Evolutionary conservation across 73 alveolate species (phyloP).

Genomic region (Tetrahymena malaccensis): DNA sequence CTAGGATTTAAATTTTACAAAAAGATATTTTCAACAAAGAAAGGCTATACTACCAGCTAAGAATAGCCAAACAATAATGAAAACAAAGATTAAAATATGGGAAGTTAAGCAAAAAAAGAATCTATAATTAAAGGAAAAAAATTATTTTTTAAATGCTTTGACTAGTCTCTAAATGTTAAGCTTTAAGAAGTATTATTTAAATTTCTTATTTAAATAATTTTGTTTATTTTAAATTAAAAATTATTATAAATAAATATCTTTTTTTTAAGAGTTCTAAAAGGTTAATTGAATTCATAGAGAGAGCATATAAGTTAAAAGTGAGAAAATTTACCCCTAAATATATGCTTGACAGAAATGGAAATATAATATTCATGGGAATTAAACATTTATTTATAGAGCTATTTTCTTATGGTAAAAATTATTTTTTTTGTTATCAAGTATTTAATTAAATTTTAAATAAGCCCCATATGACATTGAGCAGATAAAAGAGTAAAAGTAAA

Average conservation of each 20-base stretch:
- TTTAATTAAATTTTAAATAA: neutral
- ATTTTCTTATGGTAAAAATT: neutral
- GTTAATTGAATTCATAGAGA: constrained; percentile 27
- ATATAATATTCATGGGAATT: constrained; percentile 18
- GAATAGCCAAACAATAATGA: neutral
- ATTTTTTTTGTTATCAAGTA: neutral
- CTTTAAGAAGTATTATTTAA: neutral
- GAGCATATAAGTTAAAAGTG: constrained; percentile 27
- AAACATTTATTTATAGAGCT: constrained; percentile 27
- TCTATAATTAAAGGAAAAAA: neutral
- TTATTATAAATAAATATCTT: neutral
- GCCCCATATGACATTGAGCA: constrained; percentile 14
- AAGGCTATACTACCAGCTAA: neutral
- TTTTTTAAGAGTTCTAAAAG: neutral
- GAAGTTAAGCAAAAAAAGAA: neutral
- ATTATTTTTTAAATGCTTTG: neutral
- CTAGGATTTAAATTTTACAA: constrained; percentile 26
- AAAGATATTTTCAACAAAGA: constrained; percentile 8
- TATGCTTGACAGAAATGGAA: constrained; percentile 4
- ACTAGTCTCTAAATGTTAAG: neutral
- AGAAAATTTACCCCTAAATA: constrained; percentile 36
- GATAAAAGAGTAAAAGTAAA: neutral
- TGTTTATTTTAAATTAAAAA: neutral
- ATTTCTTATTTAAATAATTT: neutral
- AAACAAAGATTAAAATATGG: constrained; percentile 2